phyloP scores from a whole-genome alignment of 352 stramenopile species.

The Globisporangium paroecandrum region DNA sequence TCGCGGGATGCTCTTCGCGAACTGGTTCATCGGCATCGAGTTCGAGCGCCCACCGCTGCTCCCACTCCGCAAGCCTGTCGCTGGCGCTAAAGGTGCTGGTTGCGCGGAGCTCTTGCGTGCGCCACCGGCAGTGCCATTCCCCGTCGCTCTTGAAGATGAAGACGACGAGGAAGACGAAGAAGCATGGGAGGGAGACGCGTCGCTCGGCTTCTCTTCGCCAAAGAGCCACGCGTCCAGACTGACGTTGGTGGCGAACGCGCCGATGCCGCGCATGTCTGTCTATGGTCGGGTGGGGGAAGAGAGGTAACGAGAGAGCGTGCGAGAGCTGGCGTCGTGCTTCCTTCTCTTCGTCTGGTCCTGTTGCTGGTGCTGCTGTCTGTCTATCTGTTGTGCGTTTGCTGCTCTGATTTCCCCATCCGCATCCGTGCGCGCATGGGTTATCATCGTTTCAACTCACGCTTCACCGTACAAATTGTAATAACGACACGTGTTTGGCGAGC shows the following conservation, averaged over 20 bases:
- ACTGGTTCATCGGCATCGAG: conserved; percentile 29
- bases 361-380: background rate
- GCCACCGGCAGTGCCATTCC: background rate
- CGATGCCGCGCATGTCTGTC: conserved; percentile 36
- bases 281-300: conserved; percentile 2
- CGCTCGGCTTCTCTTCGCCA: conserved; percentile 51
- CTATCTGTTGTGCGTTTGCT: conserved; percentile 4
- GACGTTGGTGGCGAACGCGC: conserved; percentile 33
- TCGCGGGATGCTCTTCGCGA: conserved; percentile 19
- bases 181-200: background rate
- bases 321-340: background rate
- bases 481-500: background rate
- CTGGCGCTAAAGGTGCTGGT: no score
- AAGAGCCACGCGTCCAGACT: conserved; percentile 83
- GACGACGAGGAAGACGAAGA: background rate
- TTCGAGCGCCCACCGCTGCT: conserved; percentile 19
- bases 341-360: background rate
- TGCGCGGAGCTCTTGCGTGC: conserved; percentile 6
- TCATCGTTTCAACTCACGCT: background rate
- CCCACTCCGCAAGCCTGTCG: background rate
- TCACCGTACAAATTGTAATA: background rate
- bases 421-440: background rate
- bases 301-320: background rate
- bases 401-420: background rate
- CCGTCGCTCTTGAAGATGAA: conserved; percentile 8